Conservation (phyloP, 345 rosid genomes). For the Litchi chinensis region DNA sequence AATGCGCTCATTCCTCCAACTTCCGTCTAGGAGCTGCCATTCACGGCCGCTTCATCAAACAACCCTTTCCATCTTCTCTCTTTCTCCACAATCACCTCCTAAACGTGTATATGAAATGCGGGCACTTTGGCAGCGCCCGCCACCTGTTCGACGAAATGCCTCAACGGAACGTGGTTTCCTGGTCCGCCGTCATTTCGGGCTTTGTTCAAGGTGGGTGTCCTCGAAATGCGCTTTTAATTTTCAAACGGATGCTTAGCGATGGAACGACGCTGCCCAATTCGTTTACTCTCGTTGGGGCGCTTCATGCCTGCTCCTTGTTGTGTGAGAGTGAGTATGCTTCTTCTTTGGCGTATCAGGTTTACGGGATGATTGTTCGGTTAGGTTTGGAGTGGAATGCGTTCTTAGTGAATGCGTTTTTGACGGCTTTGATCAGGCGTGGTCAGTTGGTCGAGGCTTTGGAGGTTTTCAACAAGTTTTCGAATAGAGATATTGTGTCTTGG, state of each 20-base stretch:
- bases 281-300: conserved; percentile 52
- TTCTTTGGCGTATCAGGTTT: conserved; percentile 35
- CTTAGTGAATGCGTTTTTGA: conserved; percentile 49
- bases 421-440: conserved; percentile 50
- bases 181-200: conserved; percentile 50
- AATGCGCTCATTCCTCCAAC: conserved; percentile 35
- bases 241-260: conserved; percentile 38
- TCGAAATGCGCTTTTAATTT: conserved; percentile 36
- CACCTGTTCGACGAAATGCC: conserved; percentile 58
- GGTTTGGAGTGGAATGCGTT: conserved; percentile 48
- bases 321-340: conserved; percentile 14
- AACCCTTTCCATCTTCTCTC: conserved; percentile 29
- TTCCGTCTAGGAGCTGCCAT: conserved; percentile 35
- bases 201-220: conserved; percentile 38
- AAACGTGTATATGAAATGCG: conserved; percentile 42
- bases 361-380: conserved; percentile 31
- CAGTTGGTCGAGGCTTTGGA: conserved; percentile 40
- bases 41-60: conserved; percentile 44
- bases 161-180: conserved; percentile 48
- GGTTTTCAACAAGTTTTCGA: conserved; percentile 36
- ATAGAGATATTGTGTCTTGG: conserved; percentile 55
- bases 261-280: conserved; percentile 41
- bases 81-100: conserved; percentile 47
- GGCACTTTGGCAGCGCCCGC: conserved; percentile 26
- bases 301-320: conserved; percentile 50